phyloP scores from a whole-genome alignment of 352 stramenopile species.

The Pythium diclinum region DNA sequence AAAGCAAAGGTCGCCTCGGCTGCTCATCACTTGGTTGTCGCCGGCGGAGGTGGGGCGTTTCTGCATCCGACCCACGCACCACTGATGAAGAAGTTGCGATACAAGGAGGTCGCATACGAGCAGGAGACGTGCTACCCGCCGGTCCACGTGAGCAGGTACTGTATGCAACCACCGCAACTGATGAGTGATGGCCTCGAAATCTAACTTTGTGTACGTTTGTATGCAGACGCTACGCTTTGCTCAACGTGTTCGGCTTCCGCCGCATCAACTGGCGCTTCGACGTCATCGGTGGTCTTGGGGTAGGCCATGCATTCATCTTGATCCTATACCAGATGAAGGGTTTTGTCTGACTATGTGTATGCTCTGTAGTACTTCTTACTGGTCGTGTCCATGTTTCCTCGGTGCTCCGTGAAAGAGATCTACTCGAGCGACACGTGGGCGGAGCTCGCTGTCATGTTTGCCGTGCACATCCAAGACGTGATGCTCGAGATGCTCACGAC shows the following conservation, averaged over 20 bases:
- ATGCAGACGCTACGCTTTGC: conserved; percentile 67
- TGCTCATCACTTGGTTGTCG: conserved; percentile 81
- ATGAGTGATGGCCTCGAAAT: neutral
- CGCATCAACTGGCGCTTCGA: conserved; percentile 94
- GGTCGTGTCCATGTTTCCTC: conserved; percentile 91
- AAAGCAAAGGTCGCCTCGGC: conserved; percentile 19
- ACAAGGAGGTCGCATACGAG: conserved; percentile 72
- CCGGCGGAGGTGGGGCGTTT: conserved; percentile 87
- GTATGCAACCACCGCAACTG: neutral
- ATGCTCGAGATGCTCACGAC: conserved; percentile 68
- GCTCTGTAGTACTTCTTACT: conserved; percentile 82
- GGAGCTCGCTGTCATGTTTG: conserved; percentile 43
- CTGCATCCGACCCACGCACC: conserved; percentile 89
- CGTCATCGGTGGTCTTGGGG: conserved; percentile 83
- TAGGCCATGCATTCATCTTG: conserved; percentile 29
- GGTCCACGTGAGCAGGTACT: conserved; percentile 63
- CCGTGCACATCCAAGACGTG: conserved; percentile 47
- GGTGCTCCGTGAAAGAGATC: conserved; percentile 79
- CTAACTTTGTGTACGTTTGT: conserved; percentile 10
- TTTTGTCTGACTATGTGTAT: neutral
- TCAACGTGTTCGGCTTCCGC: conserved; percentile 88
- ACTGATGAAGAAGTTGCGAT: conserved; percentile 42
- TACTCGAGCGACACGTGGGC: conserved; percentile 53
- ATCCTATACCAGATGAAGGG: neutral
- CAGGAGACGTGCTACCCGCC: conserved; percentile 83